A percentile compares a stretch with the other conserved stretches of the same genome.
Evolutionary conservation across 2,329 filamentous ascomycete genomes (phyloP).

Genomic region (Diaporthe sp.): DNA sequence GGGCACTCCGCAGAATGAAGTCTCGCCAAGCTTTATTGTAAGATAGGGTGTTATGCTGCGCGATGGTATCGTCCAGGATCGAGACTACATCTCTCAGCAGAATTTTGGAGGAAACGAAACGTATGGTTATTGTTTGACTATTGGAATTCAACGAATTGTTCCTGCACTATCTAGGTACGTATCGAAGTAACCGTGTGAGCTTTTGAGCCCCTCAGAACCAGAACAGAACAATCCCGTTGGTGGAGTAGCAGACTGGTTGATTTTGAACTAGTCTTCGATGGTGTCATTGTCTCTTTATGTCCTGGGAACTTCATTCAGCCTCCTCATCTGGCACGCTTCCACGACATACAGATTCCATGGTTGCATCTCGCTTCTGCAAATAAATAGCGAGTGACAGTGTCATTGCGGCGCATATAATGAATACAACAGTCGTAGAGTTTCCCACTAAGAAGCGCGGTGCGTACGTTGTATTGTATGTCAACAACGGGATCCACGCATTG

Average conservation of each 20-base stretch:
- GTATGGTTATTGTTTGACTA: too few relatives aligned
- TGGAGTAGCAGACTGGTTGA: background rate
- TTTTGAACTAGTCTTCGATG: background rate
- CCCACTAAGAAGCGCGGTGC: conserved; percentile 40
- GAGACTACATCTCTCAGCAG: too few relatives aligned
- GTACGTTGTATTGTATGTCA: conserved; percentile 40
- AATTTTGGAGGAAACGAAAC: too few relatives aligned
- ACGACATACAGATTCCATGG: background rate
- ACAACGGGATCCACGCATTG: conserved; percentile 41
- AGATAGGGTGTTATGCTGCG: too few relatives aligned
- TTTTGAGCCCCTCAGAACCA: background rate
- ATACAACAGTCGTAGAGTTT: conserved; percentile 39
- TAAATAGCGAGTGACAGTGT: conserved; percentile 39
- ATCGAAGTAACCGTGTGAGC: background rate
- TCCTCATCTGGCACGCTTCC: background rate
- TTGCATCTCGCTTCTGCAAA: conserved; percentile 37
- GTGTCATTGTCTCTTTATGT: background rate
- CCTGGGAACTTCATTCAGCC: background rate
- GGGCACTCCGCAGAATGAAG: too few relatives aligned
- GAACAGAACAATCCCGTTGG: background rate
- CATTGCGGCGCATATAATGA: conserved; percentile 39
- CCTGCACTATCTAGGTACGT: too few relatives aligned
- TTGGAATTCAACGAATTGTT: background rate
- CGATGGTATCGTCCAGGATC: too few relatives aligned
- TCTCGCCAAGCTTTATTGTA: too few relatives aligned